Conservation (phyloP, 192 early-diverging fungal genomes). For the Backusella circina region DNA sequence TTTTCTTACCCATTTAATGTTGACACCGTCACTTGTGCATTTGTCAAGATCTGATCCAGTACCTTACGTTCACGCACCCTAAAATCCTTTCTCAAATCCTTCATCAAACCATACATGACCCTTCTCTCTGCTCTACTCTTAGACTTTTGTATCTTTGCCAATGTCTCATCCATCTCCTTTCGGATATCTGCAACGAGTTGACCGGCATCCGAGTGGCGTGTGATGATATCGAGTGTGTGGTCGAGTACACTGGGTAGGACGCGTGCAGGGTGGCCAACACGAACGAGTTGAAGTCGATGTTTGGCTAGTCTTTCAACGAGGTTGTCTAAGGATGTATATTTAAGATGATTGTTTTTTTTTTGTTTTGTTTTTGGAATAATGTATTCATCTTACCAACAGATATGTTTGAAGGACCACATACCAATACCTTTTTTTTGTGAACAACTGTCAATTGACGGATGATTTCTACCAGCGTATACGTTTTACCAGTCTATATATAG, state of each 20-base stretch:
- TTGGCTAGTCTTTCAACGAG: constrained; percentile 73
- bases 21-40: constrained; percentile 66
- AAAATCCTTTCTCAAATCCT: constrained; percentile 67
- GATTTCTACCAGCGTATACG: constrained; percentile 82
- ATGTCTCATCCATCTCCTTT: constrained; percentile 66
- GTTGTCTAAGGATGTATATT: constrained; percentile 57
- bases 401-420: constrained; percentile 90
- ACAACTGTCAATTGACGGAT: constrained; percentile 66
- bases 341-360: not conserved
- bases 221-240: constrained; percentile 67
- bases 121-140: constrained; percentile 62
- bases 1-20: constrained; percentile 74
- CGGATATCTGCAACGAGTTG: constrained; percentile 71
- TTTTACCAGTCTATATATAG: constrained; percentile 70
- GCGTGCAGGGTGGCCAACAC: constrained; percentile 84
- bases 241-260: constrained; percentile 64
- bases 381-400: constrained; percentile 62
- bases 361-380: not conserved
- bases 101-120: constrained; percentile 58
- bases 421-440: constrained; percentile 63
- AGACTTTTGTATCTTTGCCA: constrained; percentile 58
- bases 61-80: constrained; percentile 67
- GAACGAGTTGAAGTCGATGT: constrained; percentile 61
- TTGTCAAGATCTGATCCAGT: constrained; percentile 51
- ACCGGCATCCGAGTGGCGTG: constrained; percentile 67